phyloP scores from a whole-genome alignment of 768 basidiomycete species.

The Boletus coccyginus region DNA sequence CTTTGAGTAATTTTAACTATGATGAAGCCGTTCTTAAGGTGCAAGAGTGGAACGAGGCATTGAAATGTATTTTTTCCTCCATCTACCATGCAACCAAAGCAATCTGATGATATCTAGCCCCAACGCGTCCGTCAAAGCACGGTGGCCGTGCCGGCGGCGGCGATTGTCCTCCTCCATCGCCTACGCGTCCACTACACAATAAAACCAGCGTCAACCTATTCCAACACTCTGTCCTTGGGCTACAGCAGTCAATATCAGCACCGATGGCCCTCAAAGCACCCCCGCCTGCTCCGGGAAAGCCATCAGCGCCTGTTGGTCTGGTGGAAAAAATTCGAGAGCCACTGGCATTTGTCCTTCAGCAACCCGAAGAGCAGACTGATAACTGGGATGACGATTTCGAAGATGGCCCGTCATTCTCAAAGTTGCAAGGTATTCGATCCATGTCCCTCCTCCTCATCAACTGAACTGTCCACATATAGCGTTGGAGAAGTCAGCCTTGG shows the following conservation, averaged over 20 bases:
- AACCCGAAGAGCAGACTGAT: constrained; percentile 84
- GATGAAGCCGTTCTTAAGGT: constrained; percentile 94
- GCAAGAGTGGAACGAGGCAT: constrained; percentile 98
- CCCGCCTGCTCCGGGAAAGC: constrained; percentile 17
- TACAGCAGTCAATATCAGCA: constrained; percentile 35
- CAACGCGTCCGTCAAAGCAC: constrained; percentile 71
- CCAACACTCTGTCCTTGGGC: constrained; percentile 32
- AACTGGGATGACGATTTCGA: constrained; percentile 99
- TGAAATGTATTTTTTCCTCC: constrained; percentile 61
- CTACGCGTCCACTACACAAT: constrained; percentile 34
- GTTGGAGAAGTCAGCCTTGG: constrained; percentile 57
- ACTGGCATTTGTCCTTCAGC: constrained; percentile 60
- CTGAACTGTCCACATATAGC: constrained; percentile 35
- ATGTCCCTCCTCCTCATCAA: neutral
- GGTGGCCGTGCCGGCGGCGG: constrained; percentile 37
- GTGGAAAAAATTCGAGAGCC: constrained; percentile 49
- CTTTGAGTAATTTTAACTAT: constrained; percentile 79
- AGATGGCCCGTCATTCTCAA: constrained; percentile 85
- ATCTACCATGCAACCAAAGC: constrained; percentile 12
- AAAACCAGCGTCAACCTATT: constrained; percentile 26
- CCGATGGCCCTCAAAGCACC: constrained; percentile 26
- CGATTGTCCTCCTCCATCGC: constrained; percentile 45
- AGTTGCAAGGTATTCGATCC: constrained; percentile 55
- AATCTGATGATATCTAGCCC: constrained; percentile 44
- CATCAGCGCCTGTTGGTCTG: constrained; percentile 27